These are phyloP conservation scores for Zymoseptoria ardabiliae DNA, from an alignment of 2,329 filamentous ascomycete species.

Conservation along the genomic window DNA sequence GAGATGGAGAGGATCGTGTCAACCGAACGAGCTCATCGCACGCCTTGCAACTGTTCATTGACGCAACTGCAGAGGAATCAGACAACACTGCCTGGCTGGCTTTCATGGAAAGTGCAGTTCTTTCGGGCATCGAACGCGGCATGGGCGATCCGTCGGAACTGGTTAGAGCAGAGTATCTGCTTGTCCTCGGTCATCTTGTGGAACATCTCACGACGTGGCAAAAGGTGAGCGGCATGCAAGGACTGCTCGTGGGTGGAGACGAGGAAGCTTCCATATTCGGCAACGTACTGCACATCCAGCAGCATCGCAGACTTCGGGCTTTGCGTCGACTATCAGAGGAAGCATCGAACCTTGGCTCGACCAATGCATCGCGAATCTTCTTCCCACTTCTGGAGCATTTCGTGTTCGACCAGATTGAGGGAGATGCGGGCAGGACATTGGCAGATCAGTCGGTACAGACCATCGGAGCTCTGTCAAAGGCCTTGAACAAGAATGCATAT, in stretches of 20 bases:
- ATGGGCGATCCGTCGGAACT: slow-evolving; percentile 73
- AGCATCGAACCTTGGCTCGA: slow-evolving; percentile 61
- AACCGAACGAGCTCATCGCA: slow-evolving; percentile 79
- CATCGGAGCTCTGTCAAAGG: slow-evolving; percentile 65
- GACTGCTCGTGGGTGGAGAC: slow-evolving; percentile 62
- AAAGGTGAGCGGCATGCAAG: slow-evolving; percentile 65
- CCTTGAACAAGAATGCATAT: slow-evolving; percentile 86
- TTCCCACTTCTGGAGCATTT: slow-evolving; percentile 91
- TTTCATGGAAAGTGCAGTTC: slow-evolving; percentile 57
- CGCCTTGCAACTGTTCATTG: slow-evolving; percentile 69
- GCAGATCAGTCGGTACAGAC: slow-evolving; percentile 79
- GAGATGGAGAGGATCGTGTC: slow-evolving; percentile 78
- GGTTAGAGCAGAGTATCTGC: slow-evolving; percentile 73
- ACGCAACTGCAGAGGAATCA: slow-evolving; percentile 47
- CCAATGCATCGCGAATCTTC: slow-evolving; percentile 78
- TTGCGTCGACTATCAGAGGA: slow-evolving; percentile 67
- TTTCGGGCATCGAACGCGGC: slow-evolving; percentile 71
- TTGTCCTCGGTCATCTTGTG: slow-evolving; percentile 71
- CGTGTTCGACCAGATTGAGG: slow-evolving; percentile 73
- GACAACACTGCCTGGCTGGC: slow-evolving; percentile 42
- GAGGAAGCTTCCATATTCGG: slow-evolving; percentile 84
- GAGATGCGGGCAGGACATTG: slow-evolving; percentile 70
- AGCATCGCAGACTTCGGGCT: slow-evolving; percentile 76
- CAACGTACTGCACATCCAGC: slow-evolving; percentile 84
- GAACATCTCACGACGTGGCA: slow-evolving; percentile 62